These are phyloP conservation scores for Dentipellis sp. DNA, from an alignment of 768 basidiomycete species.

Conservation along the genomic window DNA sequence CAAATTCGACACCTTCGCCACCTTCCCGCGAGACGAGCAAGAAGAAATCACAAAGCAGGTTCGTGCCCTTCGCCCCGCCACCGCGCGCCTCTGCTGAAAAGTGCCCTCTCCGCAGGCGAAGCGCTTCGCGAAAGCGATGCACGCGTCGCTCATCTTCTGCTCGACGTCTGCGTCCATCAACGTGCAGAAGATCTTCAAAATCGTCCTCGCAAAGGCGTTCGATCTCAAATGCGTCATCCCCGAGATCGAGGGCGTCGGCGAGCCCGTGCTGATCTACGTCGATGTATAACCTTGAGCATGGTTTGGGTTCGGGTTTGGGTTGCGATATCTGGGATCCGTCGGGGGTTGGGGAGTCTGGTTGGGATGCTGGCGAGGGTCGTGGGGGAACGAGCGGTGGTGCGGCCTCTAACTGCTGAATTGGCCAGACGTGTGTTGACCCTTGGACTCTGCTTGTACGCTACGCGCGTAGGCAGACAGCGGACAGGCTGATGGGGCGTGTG, in stretches of 20 bases:
- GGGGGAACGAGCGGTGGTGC: neutral
- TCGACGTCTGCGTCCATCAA: constrained; percentile 98
- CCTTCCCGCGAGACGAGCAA: constrained; percentile 94
- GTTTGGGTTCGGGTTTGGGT: neutral
- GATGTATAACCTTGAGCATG: constrained; percentile 43
- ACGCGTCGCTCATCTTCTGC: constrained; percentile 98
- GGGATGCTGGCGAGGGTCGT: neutral
- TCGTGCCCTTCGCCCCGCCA: neutral
- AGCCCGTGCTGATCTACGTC: constrained; percentile 91
- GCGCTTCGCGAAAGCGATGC: constrained; percentile 98
- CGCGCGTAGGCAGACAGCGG: too few relatives aligned
- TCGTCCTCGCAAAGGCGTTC: constrained; percentile 93
- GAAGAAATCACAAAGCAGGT: constrained; percentile 96
- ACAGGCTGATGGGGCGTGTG: neutral
- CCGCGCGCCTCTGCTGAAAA: neutral
- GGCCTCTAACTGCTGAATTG: neutral
- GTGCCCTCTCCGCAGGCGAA: constrained; percentile 51
- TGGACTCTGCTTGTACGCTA: neutral
- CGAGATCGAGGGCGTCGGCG: constrained; percentile 94
- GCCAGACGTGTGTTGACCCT: neutral
- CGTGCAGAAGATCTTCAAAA: constrained; percentile 99
- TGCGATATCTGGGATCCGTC: neutral
- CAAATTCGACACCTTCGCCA: constrained; percentile 95
- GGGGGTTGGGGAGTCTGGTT: neutral
- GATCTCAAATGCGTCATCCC: constrained; percentile 98